Base-by-base conservation (phyloP, 257 asterid species). In the Solanum boliviense region DNA sequence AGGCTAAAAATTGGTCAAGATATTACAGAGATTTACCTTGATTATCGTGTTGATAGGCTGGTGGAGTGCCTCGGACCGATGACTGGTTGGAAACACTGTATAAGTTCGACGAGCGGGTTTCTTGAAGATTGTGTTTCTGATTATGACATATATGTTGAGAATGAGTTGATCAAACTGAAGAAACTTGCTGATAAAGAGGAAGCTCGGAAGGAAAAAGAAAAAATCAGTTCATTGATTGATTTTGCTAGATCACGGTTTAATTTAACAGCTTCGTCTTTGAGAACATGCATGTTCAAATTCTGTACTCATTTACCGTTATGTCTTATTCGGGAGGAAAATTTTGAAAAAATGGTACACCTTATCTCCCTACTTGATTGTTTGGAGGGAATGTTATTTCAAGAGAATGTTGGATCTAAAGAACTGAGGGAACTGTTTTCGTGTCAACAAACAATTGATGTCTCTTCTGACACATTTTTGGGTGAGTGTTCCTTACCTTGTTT, bases 51-150 rank as follows among this genome's bases (percentile, higher is more conserved):
- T 29, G 86, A 89, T 3, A 90, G 89, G 65, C 92, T 93, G 35
- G 25, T 31, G 31, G 86, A 90, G 2, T 91, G 92, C 82, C 73
- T 89, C 0, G 89, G 75, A 23, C 87, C 91, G 68, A 35, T 36
- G 75, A 91, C 91, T 31, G 93, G 94, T 56, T 91, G 92, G 93
- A 90, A 29, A 62, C 90, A 81, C 18, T 85, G 89, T 35, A 27
- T 91, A 67, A 32, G 87, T 13, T 89, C 92, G 90, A 85, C 86
- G 92, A 13, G 87, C 15, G 62, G 39, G 84, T 93, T 93, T 89
- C 93, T 93, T 2, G 92, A 91, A 62, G 85, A 91, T 73, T 87
- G 91, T 84, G 89, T 89, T 86, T 90, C 93, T 70, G 83, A 89
- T 18, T 62, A 92, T 81, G 86, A 70, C 25, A 68, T 88, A 35